Evolutionary conservation across 768 basidiomycete species (phyloP).

Genomic region (Pleurotus sapidus): DNA sequence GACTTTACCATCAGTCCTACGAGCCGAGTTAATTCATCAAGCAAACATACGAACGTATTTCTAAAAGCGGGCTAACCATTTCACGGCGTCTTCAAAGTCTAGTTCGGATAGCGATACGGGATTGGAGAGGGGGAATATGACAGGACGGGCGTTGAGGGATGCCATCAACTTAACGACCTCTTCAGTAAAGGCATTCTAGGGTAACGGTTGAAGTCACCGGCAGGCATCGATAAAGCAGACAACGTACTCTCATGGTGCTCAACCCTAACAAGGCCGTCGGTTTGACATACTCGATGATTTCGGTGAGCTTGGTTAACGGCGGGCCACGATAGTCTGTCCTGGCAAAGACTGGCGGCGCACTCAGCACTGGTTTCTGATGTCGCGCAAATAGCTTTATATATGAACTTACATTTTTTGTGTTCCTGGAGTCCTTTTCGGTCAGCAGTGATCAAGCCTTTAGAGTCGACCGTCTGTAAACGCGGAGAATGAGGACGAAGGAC

Average conservation of each 20-base stretch:
- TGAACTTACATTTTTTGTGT: constrained; percentile 65
- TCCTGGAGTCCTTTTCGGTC: constrained; percentile 65
- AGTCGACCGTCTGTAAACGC: constrained; percentile 60
- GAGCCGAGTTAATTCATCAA: not conserved
- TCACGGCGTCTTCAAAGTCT: constrained; percentile 57
- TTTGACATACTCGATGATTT: constrained; percentile 69
- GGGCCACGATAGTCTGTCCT: constrained; percentile 68
- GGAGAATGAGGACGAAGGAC: constrained; percentile 10
- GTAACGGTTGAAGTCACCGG: not conserved
- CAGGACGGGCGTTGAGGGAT: constrained; percentile 61
- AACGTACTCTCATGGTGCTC: constrained; percentile 49
- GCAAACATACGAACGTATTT: not conserved
- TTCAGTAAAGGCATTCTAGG: constrained; percentile 59
- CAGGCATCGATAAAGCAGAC: not conserved
- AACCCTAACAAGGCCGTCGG: constrained; percentile 79
- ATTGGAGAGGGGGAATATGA: constrained; percentile 82
- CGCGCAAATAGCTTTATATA: too few species aligned
- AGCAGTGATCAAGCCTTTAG: constrained; percentile 72
- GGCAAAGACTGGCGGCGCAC: constrained; percentile 53
- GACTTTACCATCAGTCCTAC: constrained; percentile 60
- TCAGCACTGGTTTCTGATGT: too few species aligned
- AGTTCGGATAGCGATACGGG: constrained; percentile 61
- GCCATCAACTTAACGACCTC: constrained; percentile 64
- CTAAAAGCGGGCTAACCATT: constrained; percentile 36
- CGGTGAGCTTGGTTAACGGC: constrained; percentile 54